These are phyloP conservation scores for Bromus sterilis DNA, from an alignment of 176 grass and related monocot genomes.

Conservation along the genomic window DNA sequence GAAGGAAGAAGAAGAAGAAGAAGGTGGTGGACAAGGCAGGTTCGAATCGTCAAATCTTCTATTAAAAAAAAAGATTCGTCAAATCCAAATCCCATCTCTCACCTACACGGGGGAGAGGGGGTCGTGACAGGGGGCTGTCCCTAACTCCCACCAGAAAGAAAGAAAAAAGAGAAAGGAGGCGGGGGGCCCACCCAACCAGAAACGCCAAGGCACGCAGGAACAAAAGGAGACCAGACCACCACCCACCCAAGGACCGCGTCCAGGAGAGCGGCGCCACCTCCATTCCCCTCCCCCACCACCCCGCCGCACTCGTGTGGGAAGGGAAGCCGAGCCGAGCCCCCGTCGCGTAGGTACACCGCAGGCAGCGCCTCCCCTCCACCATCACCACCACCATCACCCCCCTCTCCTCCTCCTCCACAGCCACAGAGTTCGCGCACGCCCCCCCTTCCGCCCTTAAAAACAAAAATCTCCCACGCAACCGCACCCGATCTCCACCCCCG, in stretches of 20 bases:
- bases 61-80: no score
- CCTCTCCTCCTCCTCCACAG: background rate
- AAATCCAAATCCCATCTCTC: background rate
- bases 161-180: no score
- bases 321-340: background rate
- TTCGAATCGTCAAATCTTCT: no score
- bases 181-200: slow-evolving; percentile 1
- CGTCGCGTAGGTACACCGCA: background rate
- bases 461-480: slow-evolving; percentile 11
- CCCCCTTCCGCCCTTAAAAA: background rate
- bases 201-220: background rate
- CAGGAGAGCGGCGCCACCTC: background rate
- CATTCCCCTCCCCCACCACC: background rate
- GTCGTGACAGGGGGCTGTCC: no score
- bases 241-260: slow-evolving; percentile 33
- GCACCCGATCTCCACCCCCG: background rate
- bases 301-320: slow-evolving; percentile 20
- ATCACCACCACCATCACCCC: background rate
- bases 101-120: no score
- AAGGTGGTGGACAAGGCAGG: no score
- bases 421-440: slow-evolving; percentile 15
- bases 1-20: no score
- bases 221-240: background rate
- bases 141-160: slow-evolving; percentile 5
- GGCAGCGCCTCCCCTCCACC: background rate